Evolutionary conservation across 2,329 filamentous ascomycete species (phyloP).

Genomic region (Fusarium sarcochroum): DNA sequence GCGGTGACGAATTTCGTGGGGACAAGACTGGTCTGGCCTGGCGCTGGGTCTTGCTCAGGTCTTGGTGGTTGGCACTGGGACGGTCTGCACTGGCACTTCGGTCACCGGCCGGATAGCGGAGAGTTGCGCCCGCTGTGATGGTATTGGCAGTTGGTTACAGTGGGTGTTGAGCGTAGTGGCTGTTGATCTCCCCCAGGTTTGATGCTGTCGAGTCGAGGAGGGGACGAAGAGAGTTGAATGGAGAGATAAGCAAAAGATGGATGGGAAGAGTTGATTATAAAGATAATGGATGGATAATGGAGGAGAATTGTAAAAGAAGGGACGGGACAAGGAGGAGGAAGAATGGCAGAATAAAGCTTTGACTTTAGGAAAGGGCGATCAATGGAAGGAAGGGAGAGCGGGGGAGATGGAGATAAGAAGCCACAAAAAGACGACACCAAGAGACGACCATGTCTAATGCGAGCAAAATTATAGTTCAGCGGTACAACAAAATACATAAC

Average conservation of each 20-base stretch:
- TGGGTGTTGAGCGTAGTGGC: slow-evolving; percentile 27
- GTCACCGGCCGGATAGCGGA: slow-evolving; percentile 43
- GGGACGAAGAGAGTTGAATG: not conserved
- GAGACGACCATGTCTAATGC: slow-evolving; percentile 16
- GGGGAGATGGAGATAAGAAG: slow-evolving; percentile 38
- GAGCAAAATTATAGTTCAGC: slow-evolving; percentile 14
- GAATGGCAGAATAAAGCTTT: slow-evolving; percentile 9
- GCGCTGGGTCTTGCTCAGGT: slow-evolving; percentile 5
- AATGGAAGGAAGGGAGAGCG: slow-evolving; percentile 30
- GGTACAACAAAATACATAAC: slow-evolving; percentile 12
- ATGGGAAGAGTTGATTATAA: not conserved
- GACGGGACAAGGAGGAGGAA: slow-evolving; percentile 5
- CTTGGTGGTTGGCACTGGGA: slow-evolving; percentile 14
- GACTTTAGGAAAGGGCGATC: slow-evolving; percentile 25
- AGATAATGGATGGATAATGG: slow-evolving; percentile 5
- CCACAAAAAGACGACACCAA: slow-evolving; percentile 17
- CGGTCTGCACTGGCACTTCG: slow-evolving; percentile 37
- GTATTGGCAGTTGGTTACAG: slow-evolving; percentile 35
- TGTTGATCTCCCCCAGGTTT: slow-evolving; percentile 18
- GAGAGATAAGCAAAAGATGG: not conserved
- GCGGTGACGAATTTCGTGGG: slow-evolving; percentile 51
- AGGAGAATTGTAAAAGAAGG: not conserved
- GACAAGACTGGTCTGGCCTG: slow-evolving; percentile 28
- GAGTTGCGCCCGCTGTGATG: slow-evolving; percentile 34
- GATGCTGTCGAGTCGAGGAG: slow-evolving; percentile 5